Evolutionary conservation across 495 filamentous ascomycete genomes (phyloP), one percentile per base, ranked within the genome.

Genomic region (Aspergillus hancockii): DNA sequence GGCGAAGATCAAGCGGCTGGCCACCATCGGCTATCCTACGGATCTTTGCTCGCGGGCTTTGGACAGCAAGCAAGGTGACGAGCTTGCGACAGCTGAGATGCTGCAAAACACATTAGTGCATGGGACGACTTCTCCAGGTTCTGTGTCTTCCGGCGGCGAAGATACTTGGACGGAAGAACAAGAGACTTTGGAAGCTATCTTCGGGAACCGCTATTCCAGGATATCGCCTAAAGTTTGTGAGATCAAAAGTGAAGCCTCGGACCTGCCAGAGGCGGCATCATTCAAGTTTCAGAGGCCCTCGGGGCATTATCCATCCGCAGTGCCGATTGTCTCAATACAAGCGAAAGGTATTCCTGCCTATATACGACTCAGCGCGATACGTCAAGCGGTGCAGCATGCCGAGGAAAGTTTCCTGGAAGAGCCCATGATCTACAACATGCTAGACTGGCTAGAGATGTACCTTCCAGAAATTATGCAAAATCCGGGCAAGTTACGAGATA

Each of bases 371-470:
- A 96, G 92, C 65, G 86, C 95, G 16, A 89, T 93, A 67, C 88
- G 91, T 60, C 88, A 88, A 71, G 84, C 85, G 2, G 79, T 96
- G 4, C 74, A 82, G 16, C 83, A 90, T 71, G 87, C 92, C 1
- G 72, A 80, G 51, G 79, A 84, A 31, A 83, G 83, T 46, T 79
- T 95, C 41, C 69, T 86, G 16, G 95, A 93, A 25, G 88, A 93
- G 61, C 87, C 89, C 51, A 94, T 95, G 87, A 82, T 96, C 10
- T 98, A 91, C 71, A 89, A 90, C 54, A 80, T 97, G 28, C 75
- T 93, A 16, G 91, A 96, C 71, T 98, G 93, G 92, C 69, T 97
- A 13, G 92, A 98, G 66, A 77, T 84, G 25, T 84, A 93, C 53
- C 82, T 96, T 47, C 83, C 85, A 38, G 63, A 71, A 5, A 91